These are phyloP conservation scores for Ophiostoma ulmi DNA, from an alignment of 2,329 filamentous ascomycete species.

Conservation along the genomic window DNA sequence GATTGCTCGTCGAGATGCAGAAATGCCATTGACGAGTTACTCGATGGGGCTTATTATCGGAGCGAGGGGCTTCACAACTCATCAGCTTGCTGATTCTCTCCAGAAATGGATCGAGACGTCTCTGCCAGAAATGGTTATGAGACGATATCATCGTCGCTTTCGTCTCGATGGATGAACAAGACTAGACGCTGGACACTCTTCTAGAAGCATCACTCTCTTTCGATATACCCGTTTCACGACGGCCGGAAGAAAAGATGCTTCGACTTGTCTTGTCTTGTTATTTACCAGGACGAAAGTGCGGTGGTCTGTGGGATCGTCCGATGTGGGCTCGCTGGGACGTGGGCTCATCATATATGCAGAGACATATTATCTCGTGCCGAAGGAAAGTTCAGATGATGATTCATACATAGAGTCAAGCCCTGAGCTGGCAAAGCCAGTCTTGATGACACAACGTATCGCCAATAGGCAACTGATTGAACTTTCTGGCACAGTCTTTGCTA, in stretches of 20 bases:
- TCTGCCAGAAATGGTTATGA: neutral
- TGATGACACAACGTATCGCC: constrained; percentile 41
- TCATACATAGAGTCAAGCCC: constrained; percentile 99
- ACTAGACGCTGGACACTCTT: constrained; percentile 26
- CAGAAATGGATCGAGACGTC: constrained; percentile 4
- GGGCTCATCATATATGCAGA: neutral
- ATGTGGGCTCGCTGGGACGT: constrained; percentile 31
- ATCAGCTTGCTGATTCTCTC: neutral
- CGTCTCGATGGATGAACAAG: neutral
- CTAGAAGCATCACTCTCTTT: constrained; percentile 14
- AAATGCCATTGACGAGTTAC: constrained; percentile 62
- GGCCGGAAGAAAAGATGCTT: neutral
- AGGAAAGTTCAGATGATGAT: constrained; percentile 78
- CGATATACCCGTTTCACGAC: neutral
- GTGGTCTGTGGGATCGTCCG: neutral
- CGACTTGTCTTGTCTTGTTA: constrained; percentile 19
- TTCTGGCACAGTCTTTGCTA: constrained; percentile 17
- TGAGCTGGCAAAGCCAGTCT: constrained; percentile 53
- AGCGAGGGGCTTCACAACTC: constrained; percentile 61
- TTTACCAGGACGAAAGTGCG: neutral
- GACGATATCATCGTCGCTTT: neutral
- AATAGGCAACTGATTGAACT: constrained; percentile 40
- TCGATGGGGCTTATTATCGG: constrained; percentile 99
- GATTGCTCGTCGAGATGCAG: constrained; percentile 62
- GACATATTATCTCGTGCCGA: neutral